A percentile compares a stretch with the other conserved stretches of the same genome.
Conservation (phyloP, 768 basidiomycete species). For the Collybiopsis confluens region DNA sequence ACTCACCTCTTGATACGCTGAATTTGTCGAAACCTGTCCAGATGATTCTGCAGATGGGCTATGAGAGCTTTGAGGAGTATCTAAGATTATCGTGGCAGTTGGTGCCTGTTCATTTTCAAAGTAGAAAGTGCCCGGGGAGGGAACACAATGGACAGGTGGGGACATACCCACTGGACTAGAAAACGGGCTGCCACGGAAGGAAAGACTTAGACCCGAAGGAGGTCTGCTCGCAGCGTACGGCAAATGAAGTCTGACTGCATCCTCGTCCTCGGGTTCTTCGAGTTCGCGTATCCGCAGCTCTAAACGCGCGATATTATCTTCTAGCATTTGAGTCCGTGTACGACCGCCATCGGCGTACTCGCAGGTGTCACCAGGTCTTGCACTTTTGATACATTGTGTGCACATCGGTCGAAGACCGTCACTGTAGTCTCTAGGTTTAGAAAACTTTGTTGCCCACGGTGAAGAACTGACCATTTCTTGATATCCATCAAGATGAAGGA, state of each 20-base stretch:
- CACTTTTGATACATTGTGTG: slow-evolving; percentile 31
- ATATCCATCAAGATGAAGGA: too few relatives aligned
- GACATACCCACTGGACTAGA: not conserved
- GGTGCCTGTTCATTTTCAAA: too few relatives aligned
- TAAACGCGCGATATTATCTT: slow-evolving; percentile 35
- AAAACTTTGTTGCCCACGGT: too few relatives aligned
- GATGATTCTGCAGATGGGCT: slow-evolving; percentile 1
- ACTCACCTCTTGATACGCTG: not conserved
- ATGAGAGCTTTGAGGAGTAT: not conserved
- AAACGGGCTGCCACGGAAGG: not conserved
- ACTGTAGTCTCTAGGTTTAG: not conserved
- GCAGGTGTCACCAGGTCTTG: slow-evolving; percentile 34
- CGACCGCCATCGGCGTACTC: slow-evolving; percentile 39
- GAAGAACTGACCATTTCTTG: too few relatives aligned
- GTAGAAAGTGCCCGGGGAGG: not conserved
- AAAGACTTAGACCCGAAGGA: not conserved
- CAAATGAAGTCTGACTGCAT: slow-evolving; percentile 14
- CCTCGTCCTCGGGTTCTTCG: slow-evolving; percentile 25
- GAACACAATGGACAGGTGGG: not conserved
- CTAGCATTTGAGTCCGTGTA: slow-evolving; percentile 33
- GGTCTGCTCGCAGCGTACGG: slow-evolving; percentile 11
- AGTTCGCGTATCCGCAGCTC: slow-evolving; percentile 34
- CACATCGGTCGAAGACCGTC: slow-evolving; percentile 37
- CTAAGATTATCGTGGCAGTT: not conserved
- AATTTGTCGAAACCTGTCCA: not conserved